A percentile compares a stretch with the other conserved stretches of the same genome.
Conservation (phyloP, 345 rosid genomes). For the Alliaria petiolata region DNA sequence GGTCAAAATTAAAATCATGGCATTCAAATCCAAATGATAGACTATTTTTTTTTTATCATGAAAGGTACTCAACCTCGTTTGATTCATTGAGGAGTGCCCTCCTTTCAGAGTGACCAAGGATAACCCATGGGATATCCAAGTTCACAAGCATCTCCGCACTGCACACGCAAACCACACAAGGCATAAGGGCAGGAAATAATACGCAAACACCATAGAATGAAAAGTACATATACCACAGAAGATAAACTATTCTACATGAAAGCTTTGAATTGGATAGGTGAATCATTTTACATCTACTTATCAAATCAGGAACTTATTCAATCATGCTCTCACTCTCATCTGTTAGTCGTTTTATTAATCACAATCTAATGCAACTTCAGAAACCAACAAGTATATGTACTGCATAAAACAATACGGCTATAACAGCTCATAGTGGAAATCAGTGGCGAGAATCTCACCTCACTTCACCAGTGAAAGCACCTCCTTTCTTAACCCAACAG, state of each 20-base stretch:
- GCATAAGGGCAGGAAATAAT: neutral
- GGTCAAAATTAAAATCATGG: neutral
- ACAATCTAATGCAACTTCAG: neutral
- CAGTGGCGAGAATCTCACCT: slow-evolving; percentile 39
- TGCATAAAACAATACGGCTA: neutral
- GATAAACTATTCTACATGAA: neutral
- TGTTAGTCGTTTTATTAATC: neutral
- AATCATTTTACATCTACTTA: neutral
- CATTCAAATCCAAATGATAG: neutral
- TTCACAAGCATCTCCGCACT: slow-evolving; percentile 94
- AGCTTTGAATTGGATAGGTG: neutral
- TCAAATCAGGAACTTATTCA: neutral
- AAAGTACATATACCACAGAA: neutral
- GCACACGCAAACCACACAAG: slow-evolving; percentile 8
- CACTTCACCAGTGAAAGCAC: slow-evolving; percentile 94
- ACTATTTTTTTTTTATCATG: neutral
- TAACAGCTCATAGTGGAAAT: neutral
- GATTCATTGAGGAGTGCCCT: slow-evolving; percentile 63
- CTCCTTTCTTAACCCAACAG: slow-evolving; percentile 96
- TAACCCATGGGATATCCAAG: slow-evolving; percentile 84
- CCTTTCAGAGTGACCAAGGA: slow-evolving; percentile 94
- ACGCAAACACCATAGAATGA: neutral
- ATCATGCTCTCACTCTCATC: neutral
- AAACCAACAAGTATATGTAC: neutral
- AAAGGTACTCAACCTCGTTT: slow-evolving; percentile 50